A percentile compares a stretch with the other conserved stretches of the same genome.
phyloP scores from a whole-genome alignment of 805 yeast species.

The Lipomyces sp. region DNA sequence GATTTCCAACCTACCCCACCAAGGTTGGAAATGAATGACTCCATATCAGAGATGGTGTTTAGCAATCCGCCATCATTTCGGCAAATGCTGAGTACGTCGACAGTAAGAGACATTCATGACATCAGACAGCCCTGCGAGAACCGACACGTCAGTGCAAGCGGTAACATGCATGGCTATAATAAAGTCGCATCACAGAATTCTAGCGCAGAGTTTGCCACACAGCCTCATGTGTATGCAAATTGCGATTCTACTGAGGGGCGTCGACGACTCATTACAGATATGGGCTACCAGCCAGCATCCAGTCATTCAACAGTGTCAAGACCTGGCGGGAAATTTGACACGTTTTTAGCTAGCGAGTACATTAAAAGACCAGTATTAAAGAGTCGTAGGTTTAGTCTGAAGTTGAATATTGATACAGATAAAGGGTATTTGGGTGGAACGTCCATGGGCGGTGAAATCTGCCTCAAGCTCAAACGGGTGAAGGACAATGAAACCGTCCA shows the following conservation, averaged over 20 bases:
- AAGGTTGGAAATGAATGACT: slow-evolving; percentile 18
- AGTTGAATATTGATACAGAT: slow-evolving; percentile 14
- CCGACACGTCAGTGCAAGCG: not conserved
- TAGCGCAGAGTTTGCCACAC: not conserved
- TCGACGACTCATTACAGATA: not conserved
- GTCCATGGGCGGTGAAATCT: slow-evolving; percentile 4
- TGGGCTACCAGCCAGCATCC: slow-evolving; percentile 5
- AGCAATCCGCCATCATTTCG: slow-evolving; percentile 4
- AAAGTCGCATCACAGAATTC: not conserved
- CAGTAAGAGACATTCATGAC: not conserved
- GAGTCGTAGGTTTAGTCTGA: slow-evolving; percentile 1
- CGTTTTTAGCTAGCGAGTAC: slow-evolving; percentile 13
- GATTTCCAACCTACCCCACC: not conserved
- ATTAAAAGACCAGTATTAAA: slow-evolving; percentile 3
- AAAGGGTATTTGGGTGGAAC: slow-evolving; percentile 14
- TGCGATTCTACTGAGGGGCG: not conserved
- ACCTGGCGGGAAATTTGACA: not conserved
- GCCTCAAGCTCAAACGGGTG: slow-evolving; percentile 9
- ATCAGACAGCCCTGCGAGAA: not conserved
- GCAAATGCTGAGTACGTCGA: not conserved
- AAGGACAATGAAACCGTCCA: not conserved
- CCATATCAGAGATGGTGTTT: slow-evolving; percentile 23
- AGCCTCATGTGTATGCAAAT: slow-evolving; percentile 1
- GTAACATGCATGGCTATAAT: not conserved
- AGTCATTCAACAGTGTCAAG: not conserved